Base-by-base conservation (phyloP, 805 yeast genomes). In the Candida morakotiae region DNA sequence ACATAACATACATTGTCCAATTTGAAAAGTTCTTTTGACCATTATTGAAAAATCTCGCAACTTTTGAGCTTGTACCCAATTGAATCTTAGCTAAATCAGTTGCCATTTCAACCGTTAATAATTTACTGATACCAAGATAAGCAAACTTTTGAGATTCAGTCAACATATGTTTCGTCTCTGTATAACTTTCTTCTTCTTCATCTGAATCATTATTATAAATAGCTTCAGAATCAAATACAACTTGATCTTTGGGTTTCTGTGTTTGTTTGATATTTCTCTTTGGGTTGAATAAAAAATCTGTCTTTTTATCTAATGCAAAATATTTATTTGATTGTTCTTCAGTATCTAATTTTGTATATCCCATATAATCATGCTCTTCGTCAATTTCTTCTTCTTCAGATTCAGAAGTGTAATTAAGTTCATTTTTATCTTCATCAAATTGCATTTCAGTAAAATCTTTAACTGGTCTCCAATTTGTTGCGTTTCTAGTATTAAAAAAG, bases 121-220 rank as follows among this genome's bases (percentile, higher is more conserved):
- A 72, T 47, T 85, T 83, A 7, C 83, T 79, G 8, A 91, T 69
- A 0, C 96, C 98, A 5, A 85, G 84, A 53, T 93, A 93, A 2
- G 98, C 98, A 43, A 89, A 82, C 51, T 86, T 82, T 56, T 93
- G 96, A 11, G 83, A 69, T 13, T 87, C 98, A 6, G 79, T 71
- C 11, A 93, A 69, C 77, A 93, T 75, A 17, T 79, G 75, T 55
- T 81, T 87, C 4, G 97, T 93, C 1, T 91, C 75, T 37, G 77
- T 77, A 45, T 93, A 64, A 39, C 89, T 94, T 31, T 75, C 77
- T n/a, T 62, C 60, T 19, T 56, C 56, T 21, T 64, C 81, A 29
- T 67, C 76, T 43, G 59, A 67, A 21, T 44, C 49, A 14, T 43
- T 38, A 15, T 43, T 45, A 10, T 40, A 39, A 33, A 48, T 44